Evolutionary conservation across 192 early-diverging fungal species (phyloP), one percentile per base, ranked within the genome.

Genomic region (Coemansia asiatica): DNA sequence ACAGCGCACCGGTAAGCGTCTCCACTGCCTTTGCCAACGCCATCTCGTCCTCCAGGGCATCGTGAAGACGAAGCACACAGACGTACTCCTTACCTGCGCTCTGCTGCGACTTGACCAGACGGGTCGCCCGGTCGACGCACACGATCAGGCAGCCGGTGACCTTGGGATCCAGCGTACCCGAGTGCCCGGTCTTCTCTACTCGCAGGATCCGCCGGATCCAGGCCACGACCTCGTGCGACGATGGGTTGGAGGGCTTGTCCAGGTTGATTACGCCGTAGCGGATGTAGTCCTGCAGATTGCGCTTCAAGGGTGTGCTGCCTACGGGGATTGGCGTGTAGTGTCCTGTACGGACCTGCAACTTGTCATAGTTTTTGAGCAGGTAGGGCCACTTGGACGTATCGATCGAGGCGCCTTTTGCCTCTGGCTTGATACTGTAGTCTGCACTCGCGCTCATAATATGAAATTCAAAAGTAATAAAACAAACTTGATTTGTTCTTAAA

Each of bases 1-100:
- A 99, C 48, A 99, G 85, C 26, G 97, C 95, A 66, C 97, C 97
- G 10, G 97, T 97, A 61, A 99, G 86, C 4, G 95, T 99, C 80
- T 99, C 95, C 16, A 99, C 86, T 4, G 90, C 86, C 87, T 88
- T 71, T 38, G 87, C 78, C 55, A 98, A 75, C 63, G 95, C 92
- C 86, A 89, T 93, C 75, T 95, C 94, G 33, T 85, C 87, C 50
- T 94, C 95, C 61, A 99, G 78, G 36, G 92, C 90, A 56, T 97
- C 93, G 79, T 99, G 97, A 28, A 99, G 90, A 49, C 97, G 90
- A 47, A 99, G 82, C 13, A 99, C 89, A 64, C 88, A 89, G 33
- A 99, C 97, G 76, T 99, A 99, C 83, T 99, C 97, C 80, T 99
- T 98, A 80, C 96, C 97, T 47, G 97, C 97, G 74, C 95, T 91